Conservation (phyloP, 805 yeast genomes). For the Kazachstania martiniae region DNA sequence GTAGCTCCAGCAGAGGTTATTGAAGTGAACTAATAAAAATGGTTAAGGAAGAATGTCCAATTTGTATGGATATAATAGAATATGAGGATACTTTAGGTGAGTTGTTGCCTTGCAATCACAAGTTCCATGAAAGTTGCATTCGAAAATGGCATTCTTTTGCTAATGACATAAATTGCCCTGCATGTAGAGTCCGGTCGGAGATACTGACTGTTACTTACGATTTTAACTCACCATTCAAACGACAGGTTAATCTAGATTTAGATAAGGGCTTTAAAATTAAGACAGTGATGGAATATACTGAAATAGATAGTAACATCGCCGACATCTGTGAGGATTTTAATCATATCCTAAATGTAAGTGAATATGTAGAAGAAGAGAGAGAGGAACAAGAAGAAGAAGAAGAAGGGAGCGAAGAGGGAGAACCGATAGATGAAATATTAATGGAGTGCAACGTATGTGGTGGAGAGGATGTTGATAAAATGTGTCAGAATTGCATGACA, state of each 20-base stretch:
- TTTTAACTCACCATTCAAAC: slow-evolving; percentile 3
- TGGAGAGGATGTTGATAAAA: slow-evolving; percentile 5
- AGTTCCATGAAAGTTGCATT: slow-evolving; percentile 48
- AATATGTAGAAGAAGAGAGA: not conserved
- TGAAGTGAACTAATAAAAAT: too few relatives aligned
- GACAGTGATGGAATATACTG: slow-evolving; percentile 2
- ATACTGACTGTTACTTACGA: slow-evolving; percentile 5
- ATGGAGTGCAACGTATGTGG: slow-evolving; percentile 17
- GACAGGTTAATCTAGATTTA: slow-evolving; percentile 6
- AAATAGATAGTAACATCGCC: not conserved
- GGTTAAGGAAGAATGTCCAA: slow-evolving; percentile 37
- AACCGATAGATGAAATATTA: not conserved
- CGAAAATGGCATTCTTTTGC: slow-evolving; percentile 37
- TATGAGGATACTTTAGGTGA: slow-evolving; percentile 17
- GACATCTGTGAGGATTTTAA: not conserved
- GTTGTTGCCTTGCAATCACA: slow-evolving; percentile 41
- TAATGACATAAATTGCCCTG: slow-evolving; percentile 20
- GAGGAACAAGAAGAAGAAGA: not conserved
- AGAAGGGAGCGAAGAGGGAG: not conserved
- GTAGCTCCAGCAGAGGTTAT: too few relatives aligned
- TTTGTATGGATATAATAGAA: slow-evolving; percentile 40
- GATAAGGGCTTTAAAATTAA: slow-evolving; percentile 8
- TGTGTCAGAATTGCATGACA: slow-evolving; percentile 14
- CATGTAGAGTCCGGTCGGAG: slow-evolving; percentile 16
- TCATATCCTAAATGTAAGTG: too few relatives aligned